Percentiles rank a stretch among this genome's conserved stretches.
Conservation (phyloP, 139 green algal genomes). For the Klebsormidium nitens region DNA sequence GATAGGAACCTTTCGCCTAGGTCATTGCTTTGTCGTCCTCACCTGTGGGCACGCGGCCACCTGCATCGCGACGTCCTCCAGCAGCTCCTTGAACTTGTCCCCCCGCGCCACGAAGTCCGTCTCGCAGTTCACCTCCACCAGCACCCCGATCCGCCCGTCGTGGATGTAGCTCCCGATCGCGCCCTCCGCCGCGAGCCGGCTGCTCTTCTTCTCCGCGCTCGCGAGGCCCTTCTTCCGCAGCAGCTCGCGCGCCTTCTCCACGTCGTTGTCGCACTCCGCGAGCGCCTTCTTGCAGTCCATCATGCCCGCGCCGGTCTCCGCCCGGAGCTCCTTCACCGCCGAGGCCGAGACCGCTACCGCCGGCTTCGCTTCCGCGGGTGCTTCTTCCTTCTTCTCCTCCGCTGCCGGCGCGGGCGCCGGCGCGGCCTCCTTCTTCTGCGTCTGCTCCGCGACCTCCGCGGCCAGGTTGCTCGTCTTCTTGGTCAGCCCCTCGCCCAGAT, state of each 20-base stretch:
- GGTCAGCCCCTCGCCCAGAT: conserved; percentile 93
- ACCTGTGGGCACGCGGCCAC: conserved; percentile 25
- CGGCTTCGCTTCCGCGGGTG: conserved; percentile 7
- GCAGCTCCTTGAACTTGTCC: conserved; percentile 88
- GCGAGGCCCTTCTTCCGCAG: conserved; percentile 93
- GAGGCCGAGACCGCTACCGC: conserved; percentile 58
- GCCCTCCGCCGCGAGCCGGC: conserved; percentile 82
- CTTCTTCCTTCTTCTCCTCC: conserved; percentile 8
- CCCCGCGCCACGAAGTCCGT: conserved; percentile 94
- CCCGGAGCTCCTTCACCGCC: conserved; percentile 79
- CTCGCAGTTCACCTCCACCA: conserved; percentile 87
- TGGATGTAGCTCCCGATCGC: conserved; percentile 87
- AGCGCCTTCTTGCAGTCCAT: conserved; percentile 99
- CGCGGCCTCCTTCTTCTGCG: neutral
- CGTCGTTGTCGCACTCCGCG: conserved; percentile 61
- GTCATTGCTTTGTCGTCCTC: too few relatives aligned
- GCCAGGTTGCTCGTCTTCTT: conserved; percentile 91
- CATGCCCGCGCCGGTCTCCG: conserved; percentile 88
- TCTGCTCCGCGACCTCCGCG: conserved; percentile 78
- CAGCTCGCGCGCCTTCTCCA: conserved; percentile 77
- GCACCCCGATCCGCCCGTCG: conserved; percentile 56
- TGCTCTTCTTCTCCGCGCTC: conserved; percentile 92
- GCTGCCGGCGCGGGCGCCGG: neutral
- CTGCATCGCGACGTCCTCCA: conserved; percentile 63
- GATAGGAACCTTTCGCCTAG: too few relatives aligned